Evolutionary conservation across 1,139 yeast genomes (phyloP), one percentile per base, ranked within the genome.

Genomic region (Debaryomycetaceae sp.): DNA sequence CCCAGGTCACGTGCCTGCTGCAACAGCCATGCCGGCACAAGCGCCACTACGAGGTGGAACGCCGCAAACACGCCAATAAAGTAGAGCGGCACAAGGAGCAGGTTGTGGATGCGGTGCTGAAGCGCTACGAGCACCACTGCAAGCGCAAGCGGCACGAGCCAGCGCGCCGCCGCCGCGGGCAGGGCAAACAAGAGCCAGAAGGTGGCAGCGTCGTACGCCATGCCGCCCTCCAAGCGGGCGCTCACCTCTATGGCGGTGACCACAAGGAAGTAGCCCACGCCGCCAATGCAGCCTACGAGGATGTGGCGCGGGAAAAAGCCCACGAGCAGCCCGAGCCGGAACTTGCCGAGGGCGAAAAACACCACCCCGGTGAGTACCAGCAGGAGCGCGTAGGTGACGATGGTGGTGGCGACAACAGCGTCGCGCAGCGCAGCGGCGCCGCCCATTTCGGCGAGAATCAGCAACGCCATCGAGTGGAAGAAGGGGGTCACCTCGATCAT

Each of bases 401-500:
- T 78, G 0, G 96, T 86, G 0, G 98, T 91, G 2, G 96, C 80
- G 23, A 91, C 65, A 9, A 91, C 75, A 5, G 75, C 78, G 18
- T 79, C 78, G 14, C 72, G 66, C 22, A 66, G 58, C 21, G 60
- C 63, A 12, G 45, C 46, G 12, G 64, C 73, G 2, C 79, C 78
- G 2, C 79, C 78, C 51, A 83, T 61, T 17, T 76, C 72, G 4
- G 56, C 54, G 48, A 78, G 61, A 28, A 91, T 79, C 4, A 82
- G 67, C 16, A 75, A 63, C 1, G 97, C 96, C 95, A 91, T 89
- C 3, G 94, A 74, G 50, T 91, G 98, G 65, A 91, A 91, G 53
- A 91, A 91, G 1, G 98, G 98, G 1, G 96, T 94, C 14, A 91
- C 89, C 56, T 91, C 98, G 43, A 91, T 91, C 98, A 91, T 91